Percentiles rank a stretch among this genome's conserved stretches.
Evolutionary conservation across 1,139 yeast species (phyloP).

Genomic region (Suhomyces ambrosiae): DNA sequence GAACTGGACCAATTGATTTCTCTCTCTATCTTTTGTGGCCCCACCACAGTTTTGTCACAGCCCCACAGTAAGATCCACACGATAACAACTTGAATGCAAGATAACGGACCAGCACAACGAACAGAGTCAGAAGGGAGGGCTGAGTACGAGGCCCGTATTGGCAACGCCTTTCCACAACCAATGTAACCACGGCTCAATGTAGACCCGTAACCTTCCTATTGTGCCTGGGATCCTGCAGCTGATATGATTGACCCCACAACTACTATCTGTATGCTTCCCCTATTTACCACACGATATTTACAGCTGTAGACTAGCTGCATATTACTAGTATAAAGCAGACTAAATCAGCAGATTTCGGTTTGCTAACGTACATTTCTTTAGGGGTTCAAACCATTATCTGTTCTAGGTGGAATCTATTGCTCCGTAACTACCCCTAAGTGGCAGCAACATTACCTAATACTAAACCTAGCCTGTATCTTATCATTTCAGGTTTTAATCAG

Average conservation of each 20-base stretch:
- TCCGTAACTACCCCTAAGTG: not conserved
- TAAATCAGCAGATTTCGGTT: not conserved
- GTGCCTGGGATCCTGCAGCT: not conserved
- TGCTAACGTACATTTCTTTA: constrained; percentile 1
- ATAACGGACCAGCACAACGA: not conserved
- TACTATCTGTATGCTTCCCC: constrained; percentile 5
- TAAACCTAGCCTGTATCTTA: not conserved
- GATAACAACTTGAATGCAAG: constrained; percentile 6
- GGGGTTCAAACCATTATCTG: not conserved
- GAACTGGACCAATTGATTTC: too few relatives aligned
- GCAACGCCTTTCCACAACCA: too few relatives aligned
- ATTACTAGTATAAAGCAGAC: not conserved
- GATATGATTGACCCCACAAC: constrained; percentile 9
- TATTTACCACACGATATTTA: constrained; percentile 5
- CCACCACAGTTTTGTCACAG: constrained; percentile 6
- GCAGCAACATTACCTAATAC: constrained; percentile 3
- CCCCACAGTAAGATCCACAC: constrained; percentile 12
- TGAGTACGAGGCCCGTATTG: too few relatives aligned
- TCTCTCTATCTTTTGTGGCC: not conserved
- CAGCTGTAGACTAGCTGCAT: constrained; percentile 1
- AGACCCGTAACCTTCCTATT: not conserved
- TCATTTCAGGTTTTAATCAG: not conserved
- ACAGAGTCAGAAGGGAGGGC: too few relatives aligned
- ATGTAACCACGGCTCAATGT: not conserved
- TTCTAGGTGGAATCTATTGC: not conserved